These are phyloP conservation scores for Lomentospora prolificans DNA, from an alignment of 2,329 filamentous ascomycete species.

Conservation along the genomic window DNA sequence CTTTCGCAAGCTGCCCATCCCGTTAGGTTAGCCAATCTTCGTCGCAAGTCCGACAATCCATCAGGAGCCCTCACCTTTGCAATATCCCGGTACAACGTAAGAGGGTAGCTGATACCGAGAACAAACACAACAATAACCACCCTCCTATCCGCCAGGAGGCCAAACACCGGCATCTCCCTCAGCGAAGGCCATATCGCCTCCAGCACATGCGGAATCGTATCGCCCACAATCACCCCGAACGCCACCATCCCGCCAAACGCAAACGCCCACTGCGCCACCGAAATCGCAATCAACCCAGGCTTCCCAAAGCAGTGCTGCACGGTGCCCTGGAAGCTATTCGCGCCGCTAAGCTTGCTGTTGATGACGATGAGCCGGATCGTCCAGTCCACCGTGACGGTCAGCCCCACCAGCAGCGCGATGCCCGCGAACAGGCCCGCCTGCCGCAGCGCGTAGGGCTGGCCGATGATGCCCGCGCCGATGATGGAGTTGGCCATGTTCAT, in stretches of 20 bases:
- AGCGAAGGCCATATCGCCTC: constrained; percentile 72
- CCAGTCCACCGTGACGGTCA: constrained; percentile 90
- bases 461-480: constrained; percentile 67
- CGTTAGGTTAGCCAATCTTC: neutral
- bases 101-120: constrained; percentile 75
- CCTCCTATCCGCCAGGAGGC: constrained; percentile 70
- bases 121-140: constrained; percentile 84
- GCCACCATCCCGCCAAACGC: constrained; percentile 98
- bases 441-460: constrained; percentile 90
- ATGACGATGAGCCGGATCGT: constrained; percentile 94
- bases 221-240: constrained; percentile 94
- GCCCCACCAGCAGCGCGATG: constrained; percentile 61
- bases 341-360: constrained; percentile 92
- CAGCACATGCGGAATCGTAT: constrained; percentile 88
- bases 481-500: constrained; percentile 99
- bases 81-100: constrained; percentile 93
- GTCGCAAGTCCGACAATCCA: too few relatives aligned
- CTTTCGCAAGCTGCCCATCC: constrained; percentile 71
- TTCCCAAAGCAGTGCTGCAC: constrained; percentile 92
- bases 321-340: constrained; percentile 89
- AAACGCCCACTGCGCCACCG: constrained; percentile 90
- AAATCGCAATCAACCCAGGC: constrained; percentile 78
- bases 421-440: constrained; percentile 84
- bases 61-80: constrained; percentile 86
- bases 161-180: constrained; percentile 62